These are phyloP conservation scores for Podospora comata DNA, from an alignment of 495 filamentous ascomycete species.

Conservation along the genomic window DNA sequence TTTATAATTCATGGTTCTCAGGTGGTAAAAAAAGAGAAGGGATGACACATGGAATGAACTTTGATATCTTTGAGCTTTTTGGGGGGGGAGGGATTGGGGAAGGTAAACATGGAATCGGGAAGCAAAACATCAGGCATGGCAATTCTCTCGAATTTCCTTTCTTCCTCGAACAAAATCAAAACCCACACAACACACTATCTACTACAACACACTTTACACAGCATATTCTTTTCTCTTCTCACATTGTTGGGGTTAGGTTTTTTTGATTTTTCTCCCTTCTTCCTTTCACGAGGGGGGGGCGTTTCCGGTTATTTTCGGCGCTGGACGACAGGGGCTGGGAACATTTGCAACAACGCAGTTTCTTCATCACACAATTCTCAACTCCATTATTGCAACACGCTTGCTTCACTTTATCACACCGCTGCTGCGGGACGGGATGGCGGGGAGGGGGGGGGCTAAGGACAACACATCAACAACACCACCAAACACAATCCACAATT, in stretches of 20 bases:
- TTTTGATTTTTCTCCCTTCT: background rate
- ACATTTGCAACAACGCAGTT: background rate
- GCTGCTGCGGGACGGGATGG: background rate
- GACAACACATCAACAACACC: background rate
- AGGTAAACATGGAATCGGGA: background rate
- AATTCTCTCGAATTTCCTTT: background rate
- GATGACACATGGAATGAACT: background rate
- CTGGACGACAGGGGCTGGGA: background rate
- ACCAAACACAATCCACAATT: background rate
- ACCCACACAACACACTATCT: background rate
- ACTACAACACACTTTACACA: background rate
- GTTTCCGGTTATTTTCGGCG: background rate
- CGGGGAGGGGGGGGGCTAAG: too few relatives aligned
- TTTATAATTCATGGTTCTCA: background rate
- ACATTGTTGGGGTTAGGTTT: background rate
- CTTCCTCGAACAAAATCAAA: background rate
- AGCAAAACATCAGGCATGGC: background rate
- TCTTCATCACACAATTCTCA: background rate
- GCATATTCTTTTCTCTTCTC: background rate
- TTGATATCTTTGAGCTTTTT: background rate
- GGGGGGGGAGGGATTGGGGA: background rate
- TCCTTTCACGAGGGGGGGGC: background rate
- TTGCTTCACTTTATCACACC: background rate
- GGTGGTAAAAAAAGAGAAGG: background rate
- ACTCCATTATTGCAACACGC: background rate